Conservation (phyloP, 2,329 filamentous ascomycete species). For the Aspergillus fischeri region DNA sequence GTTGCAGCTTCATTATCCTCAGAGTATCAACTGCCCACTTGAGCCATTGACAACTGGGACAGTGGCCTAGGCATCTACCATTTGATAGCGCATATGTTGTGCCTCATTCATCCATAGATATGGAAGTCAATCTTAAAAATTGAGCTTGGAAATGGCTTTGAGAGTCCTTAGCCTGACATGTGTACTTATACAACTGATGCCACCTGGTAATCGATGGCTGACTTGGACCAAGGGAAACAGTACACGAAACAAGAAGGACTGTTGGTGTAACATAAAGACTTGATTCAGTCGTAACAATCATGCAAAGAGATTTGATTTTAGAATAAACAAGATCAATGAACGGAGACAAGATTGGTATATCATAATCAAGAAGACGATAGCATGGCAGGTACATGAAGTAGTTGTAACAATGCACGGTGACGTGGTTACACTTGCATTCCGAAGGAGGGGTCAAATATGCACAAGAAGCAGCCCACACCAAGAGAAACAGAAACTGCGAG, state of each 20-base stretch:
- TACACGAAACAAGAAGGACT: too few species aligned
- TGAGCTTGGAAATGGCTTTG: not conserved
- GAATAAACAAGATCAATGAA: not conserved
- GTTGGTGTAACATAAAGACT: too few species aligned
- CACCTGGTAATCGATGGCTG: not conserved
- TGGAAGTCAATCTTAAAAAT: not conserved
- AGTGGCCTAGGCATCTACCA: not conserved
- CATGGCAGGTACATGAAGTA: not conserved
- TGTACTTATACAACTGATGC: not conserved
- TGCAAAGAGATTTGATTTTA: not conserved
- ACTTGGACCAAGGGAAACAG: too few species aligned
- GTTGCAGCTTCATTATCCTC: not conserved
- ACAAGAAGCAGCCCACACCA: not conserved
- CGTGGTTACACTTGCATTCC: constrained; percentile 16
- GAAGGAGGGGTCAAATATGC: not conserved
- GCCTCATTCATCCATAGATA: not conserved
- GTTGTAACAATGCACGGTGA: constrained; percentile 13
- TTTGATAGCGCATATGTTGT: not conserved
- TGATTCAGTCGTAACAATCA: too few species aligned
- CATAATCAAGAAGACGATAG: not conserved
- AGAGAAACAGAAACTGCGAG: not conserved
- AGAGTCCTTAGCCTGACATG: not conserved
- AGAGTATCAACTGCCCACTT: not conserved
- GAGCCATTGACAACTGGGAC: not conserved
- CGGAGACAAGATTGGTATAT: not conserved